Evolutionary conservation across 2,329 filamentous ascomycete genomes (phyloP).

Genomic region (Alternaria brassicae): DNA sequence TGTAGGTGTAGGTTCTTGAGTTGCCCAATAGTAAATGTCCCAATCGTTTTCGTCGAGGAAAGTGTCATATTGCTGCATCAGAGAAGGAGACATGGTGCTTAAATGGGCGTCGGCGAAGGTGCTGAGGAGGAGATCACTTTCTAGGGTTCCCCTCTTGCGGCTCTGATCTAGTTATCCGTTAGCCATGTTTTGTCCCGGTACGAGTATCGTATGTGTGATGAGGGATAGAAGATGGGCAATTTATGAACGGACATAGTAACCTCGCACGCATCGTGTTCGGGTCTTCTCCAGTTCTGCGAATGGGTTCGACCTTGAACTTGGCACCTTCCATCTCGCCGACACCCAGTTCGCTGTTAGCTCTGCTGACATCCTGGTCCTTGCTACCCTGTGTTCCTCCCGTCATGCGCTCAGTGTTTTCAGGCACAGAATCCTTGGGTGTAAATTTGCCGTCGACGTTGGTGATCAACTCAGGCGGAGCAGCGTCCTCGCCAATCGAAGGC

Average conservation of each 20-base stretch:
- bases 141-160: conserved; percentile 93
- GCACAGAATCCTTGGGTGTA: conserved; percentile 65
- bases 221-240: conserved; percentile 3
- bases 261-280: conserved; percentile 85
- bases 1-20: conserved; percentile 75
- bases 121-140: conserved; percentile 93
- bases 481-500: conserved; percentile 64
- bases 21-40: conserved; percentile 99
- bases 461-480: conserved; percentile 66
- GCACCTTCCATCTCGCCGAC: conserved; percentile 53
- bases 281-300: conserved; percentile 84
- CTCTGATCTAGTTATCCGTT: conserved; percentile 75
- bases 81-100: conserved; percentile 71
- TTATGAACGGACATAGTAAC: conserved; percentile 68
- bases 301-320: conserved; percentile 85
- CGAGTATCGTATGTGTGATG: background rate
- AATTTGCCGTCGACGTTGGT: conserved; percentile 64
- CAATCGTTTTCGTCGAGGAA: conserved; percentile 99
- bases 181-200: background rate
- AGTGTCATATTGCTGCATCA: conserved; percentile 84
- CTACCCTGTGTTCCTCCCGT: conserved; percentile 67
- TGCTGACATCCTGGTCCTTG: conserved; percentile 46
- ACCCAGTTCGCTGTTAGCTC: conserved; percentile 35
- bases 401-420: conserved; percentile 70
- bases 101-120: conserved; percentile 90